phyloP scores from a whole-genome alignment of 2,329 filamentous ascomycete genomes.

The Amesomyces nigricolor region DNA sequence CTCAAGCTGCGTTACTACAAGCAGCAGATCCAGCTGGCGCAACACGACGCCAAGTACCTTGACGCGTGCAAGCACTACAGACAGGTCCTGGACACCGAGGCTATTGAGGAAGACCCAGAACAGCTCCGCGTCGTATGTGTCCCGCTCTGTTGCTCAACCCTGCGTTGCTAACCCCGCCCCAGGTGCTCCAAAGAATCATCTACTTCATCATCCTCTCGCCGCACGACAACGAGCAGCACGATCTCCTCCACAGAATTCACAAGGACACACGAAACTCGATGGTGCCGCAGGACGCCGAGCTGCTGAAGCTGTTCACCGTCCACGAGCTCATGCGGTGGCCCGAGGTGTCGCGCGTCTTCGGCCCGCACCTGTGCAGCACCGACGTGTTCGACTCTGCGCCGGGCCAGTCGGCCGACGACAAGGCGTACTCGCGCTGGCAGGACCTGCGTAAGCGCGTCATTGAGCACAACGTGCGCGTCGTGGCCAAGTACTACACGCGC shows the following conservation, averaged over 20 bases:
- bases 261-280: constrained; percentile 75
- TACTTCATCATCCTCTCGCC: constrained; percentile 96
- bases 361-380: constrained; percentile 77
- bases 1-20: constrained; percentile 95
- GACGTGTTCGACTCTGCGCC: constrained; percentile 77
- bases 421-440: constrained; percentile 82
- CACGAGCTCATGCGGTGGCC: constrained; percentile 99
- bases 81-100: constrained; percentile 92
- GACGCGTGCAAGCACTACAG: constrained; percentile 98
- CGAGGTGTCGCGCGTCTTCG: constrained; percentile 81
- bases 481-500: constrained; percentile 98
- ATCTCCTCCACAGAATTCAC: constrained; percentile 89
- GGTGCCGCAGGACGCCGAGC: constrained; percentile 72
- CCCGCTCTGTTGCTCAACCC: background rate
- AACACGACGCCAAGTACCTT: constrained; percentile 95
- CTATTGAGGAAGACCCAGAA: constrained; percentile 81
- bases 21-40: constrained; percentile 91
- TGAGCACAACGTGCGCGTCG: constrained; percentile 95
- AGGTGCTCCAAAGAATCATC: constrained; percentile 91
- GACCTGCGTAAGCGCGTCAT: constrained; percentile 97
- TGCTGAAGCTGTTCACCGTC: constrained; percentile 91
- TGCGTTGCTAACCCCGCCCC: constrained; percentile 15
- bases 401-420: constrained; percentile 64
- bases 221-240: constrained; percentile 97
- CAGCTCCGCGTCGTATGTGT: constrained; percentile 75